A percentile compares a stretch with the other conserved stretches of the same genome.
These are phyloP conservation scores for Cicer chorassanicum DNA, from an alignment of 306 rosid genomes.

Conservation along the genomic window DNA sequence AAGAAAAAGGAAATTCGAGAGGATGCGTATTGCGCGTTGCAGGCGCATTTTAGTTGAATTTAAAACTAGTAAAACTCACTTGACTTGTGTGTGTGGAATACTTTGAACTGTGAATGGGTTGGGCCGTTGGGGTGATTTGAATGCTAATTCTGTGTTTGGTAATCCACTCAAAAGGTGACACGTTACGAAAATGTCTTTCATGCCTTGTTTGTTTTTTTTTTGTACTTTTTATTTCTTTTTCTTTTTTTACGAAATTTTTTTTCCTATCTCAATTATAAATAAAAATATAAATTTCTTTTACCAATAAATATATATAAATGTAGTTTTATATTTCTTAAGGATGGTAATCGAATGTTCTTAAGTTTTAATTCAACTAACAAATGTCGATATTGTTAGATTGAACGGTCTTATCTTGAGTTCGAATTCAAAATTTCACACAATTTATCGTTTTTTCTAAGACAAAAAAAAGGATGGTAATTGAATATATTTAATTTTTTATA, in stretches of 20 bases:
- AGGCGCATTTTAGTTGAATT: slow-evolving; percentile 49
- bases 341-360: too few species aligned
- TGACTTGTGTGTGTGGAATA: slow-evolving; percentile 24
- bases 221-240: background rate
- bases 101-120: background rate
- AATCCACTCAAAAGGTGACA: background rate
- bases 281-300: too few species aligned
- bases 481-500: too few species aligned
- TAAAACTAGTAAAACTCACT: slow-evolving; percentile 21
- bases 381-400: too few species aligned
- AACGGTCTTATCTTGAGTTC: too few species aligned
- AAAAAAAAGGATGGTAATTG: too few species aligned
- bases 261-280: background rate
- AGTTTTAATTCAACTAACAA: too few species aligned
- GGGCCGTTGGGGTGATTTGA: background rate
- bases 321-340: too few species aligned
- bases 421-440: too few species aligned
- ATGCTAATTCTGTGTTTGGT: slow-evolving; percentile 4
- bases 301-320: too few species aligned
- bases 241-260: background rate
- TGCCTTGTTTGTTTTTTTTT: background rate
- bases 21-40: slow-evolving; percentile 33
- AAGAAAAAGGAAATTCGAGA: background rate
- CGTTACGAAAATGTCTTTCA: background rate
- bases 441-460: too few species aligned